Evolutionary conservation across 2,329 filamentous ascomycete genomes (phyloP).

Genomic region (Aspergillus spinulosporus): DNA sequence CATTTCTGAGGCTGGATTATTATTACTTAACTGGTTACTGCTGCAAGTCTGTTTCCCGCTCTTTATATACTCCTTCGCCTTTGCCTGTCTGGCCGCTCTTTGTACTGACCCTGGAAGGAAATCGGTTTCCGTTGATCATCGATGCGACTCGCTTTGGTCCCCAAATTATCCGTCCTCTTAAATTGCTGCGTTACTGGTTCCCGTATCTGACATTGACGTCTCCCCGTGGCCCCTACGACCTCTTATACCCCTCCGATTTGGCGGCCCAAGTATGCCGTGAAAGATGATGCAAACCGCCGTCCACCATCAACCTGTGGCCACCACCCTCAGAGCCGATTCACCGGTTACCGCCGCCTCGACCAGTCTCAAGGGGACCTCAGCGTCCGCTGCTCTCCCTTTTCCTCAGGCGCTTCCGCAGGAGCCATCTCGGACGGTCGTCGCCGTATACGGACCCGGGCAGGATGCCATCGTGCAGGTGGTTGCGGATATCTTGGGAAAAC

Average conservation of each 20-base stretch:
- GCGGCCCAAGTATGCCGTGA: constrained; percentile 29
- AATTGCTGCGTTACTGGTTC: neutral
- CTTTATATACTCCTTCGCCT: neutral
- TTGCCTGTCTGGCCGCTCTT: neutral
- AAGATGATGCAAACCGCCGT: constrained; percentile 29
- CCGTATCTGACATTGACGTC: neutral
- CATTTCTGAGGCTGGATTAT: neutral
- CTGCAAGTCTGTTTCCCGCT: neutral
- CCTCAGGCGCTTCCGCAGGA: constrained; percentile 16
- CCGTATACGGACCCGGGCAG: constrained; percentile 70
- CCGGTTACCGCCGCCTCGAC: constrained; percentile 25
- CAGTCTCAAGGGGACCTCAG: constrained; percentile 23
- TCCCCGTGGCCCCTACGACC: neutral
- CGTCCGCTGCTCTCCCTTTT: constrained; percentile 17
- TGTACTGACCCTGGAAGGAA: constrained; percentile 5
- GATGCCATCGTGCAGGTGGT: constrained; percentile 73
- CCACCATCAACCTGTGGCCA: constrained; percentile 35
- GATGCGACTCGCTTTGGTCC: constrained; percentile 15
- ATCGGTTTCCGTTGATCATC: constrained; percentile 16
- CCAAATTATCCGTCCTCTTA: constrained; percentile 15
- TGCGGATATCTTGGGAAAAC: constrained; percentile 76
- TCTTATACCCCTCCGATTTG: neutral
- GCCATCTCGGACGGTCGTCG: constrained; percentile 49
- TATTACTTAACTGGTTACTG: neutral
- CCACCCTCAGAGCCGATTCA: constrained; percentile 31